Percentiles rank a stretch among this genome's conserved stretches.
phyloP scores from a whole-genome alignment of 805 yeast species.

The Kuraishia ogatae region DNA sequence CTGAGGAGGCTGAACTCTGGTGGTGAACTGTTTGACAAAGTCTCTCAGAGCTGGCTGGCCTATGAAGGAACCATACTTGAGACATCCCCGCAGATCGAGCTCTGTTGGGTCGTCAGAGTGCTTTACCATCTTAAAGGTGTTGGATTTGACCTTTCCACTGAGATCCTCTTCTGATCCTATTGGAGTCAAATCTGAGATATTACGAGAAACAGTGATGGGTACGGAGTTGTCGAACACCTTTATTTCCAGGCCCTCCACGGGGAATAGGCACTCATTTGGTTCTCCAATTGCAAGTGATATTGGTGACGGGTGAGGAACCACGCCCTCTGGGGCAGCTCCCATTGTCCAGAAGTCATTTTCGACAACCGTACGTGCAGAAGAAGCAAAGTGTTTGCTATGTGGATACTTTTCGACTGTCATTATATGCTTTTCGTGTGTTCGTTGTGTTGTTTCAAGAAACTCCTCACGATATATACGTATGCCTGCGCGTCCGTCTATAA shows the following conservation, averaged over 20 bases:
- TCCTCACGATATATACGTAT: neutral
- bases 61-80: slow-evolving; percentile 45
- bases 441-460: no score
- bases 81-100: slow-evolving; percentile 33
- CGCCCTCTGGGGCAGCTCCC: slow-evolving; percentile 26
- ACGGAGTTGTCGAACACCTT: slow-evolving; percentile 41
- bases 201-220: slow-evolving; percentile 8
- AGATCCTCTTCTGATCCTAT: slow-evolving; percentile 18
- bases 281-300: slow-evolving; percentile 50
- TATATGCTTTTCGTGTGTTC: no score
- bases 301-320: slow-evolving; percentile 38
- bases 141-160: slow-evolving; percentile 9
- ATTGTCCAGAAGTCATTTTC: slow-evolving; percentile 17
- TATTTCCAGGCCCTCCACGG: slow-evolving; percentile 41
- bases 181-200: neutral
- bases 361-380: neutral
- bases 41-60: slow-evolving; percentile 38
- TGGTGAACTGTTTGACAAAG: slow-evolving; percentile 29
- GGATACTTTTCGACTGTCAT: neutral
- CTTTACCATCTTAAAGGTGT: slow-evolving; percentile 4
- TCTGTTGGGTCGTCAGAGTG: slow-evolving; percentile 10
- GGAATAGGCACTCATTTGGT: slow-evolving; percentile 56
- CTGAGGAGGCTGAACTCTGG: slow-evolving; percentile 32
- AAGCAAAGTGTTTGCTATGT: neutral
- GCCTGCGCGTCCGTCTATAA: neutral